Percentiles rank a stretch among this genome's conserved stretches.
phyloP scores from a whole-genome alignment of 163 green algal genomes.

The Volvox carteri region DNA sequence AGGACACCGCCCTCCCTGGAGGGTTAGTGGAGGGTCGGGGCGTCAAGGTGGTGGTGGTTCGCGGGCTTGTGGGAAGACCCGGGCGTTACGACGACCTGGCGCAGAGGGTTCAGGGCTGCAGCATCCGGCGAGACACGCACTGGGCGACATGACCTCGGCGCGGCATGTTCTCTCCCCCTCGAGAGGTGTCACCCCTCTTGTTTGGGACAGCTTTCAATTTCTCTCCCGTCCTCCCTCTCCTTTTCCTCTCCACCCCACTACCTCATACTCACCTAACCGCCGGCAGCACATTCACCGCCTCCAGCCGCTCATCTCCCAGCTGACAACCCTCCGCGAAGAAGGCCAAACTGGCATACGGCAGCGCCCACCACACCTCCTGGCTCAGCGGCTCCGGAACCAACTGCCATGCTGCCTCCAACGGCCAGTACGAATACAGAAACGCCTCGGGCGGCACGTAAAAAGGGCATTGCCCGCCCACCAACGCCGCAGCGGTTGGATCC shows the following conservation, averaged over 20 bases:
- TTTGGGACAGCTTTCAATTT: too few species aligned
- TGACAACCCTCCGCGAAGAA: slow-evolving; percentile 50
- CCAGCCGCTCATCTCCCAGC: background rate
- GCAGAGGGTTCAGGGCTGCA: too few species aligned
- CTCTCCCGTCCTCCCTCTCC: too few species aligned
- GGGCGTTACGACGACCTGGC: too few species aligned
- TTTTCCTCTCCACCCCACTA: too few species aligned
- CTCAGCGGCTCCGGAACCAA: slow-evolving; percentile 67
- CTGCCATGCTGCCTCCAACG: slow-evolving; percentile 75
- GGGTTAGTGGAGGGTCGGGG: too few species aligned
- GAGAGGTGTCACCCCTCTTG: too few species aligned
- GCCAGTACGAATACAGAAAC: slow-evolving; percentile 72
- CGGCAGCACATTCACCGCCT: slow-evolving; percentile 46
- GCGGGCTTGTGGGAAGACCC: too few species aligned
- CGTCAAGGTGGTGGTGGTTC: too few species aligned
- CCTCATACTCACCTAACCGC: background rate
- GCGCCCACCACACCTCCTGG: slow-evolving; percentile 45
- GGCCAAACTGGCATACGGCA: slow-evolving; percentile 38
- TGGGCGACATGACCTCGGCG: too few species aligned
- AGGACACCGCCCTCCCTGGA: slow-evolving; percentile 59
- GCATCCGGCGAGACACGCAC: too few species aligned
- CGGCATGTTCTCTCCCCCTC: too few species aligned
- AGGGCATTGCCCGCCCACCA: slow-evolving; percentile 51
- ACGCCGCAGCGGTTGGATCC: slow-evolving; percentile 61
- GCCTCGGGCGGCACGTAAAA: slow-evolving; percentile 68